Base-by-base conservation (phyloP, 2,329 filamentous ascomycete genomes). In the Aquanectria penicillioides region DNA sequence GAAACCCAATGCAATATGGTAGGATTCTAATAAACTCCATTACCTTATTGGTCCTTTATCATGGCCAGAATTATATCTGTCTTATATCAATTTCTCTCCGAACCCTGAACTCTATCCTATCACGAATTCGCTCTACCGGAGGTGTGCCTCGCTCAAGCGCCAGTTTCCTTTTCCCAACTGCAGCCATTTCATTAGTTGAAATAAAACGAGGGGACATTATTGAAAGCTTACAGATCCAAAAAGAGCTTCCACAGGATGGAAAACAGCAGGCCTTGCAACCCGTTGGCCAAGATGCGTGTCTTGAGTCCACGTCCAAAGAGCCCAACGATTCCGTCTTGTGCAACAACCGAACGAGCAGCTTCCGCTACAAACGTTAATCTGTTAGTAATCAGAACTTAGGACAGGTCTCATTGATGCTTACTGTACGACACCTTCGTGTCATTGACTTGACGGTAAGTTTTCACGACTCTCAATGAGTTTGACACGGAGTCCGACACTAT, bases 181-280 rank as follows among this genome's bases (percentile, higher is more conserved):
- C 5, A 34, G 20, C 11, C 10, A 3, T 9, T 34, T 20, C 8
- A 20, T 51, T 11, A 51, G 48, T n/a, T 29, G 2, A 28, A 20
- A n/a, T 11, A 4, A 6, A 12, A 12, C 9, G 3, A 1, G 15
- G 17, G 6, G 15, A 31, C 9, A 20, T 17, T 13, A 20, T 7
- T 0, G 13, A 15, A 6, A 53, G 77, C 80, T 73, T 33, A 82
- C 80, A 81, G 41, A 37, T 82, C 79, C 10, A 82, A 66, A 56
- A 82, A 81, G 1, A 82, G 57, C 49, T 81, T 82, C 80, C 80
- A 82, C 2, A 82, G 62, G 13, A 82, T 81, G 4, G 79, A 80
- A 47, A 82, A 82, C 3, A 82, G 15, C 4, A 82, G 64, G 0
- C 80, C 78, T 48, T 82, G 80, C 2, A 82, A 62, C 0, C 80